These are phyloP conservation scores for Chrysoporthe austroafricana DNA, from an alignment of 2,329 filamentous ascomycete species.

Conservation along the genomic window DNA sequence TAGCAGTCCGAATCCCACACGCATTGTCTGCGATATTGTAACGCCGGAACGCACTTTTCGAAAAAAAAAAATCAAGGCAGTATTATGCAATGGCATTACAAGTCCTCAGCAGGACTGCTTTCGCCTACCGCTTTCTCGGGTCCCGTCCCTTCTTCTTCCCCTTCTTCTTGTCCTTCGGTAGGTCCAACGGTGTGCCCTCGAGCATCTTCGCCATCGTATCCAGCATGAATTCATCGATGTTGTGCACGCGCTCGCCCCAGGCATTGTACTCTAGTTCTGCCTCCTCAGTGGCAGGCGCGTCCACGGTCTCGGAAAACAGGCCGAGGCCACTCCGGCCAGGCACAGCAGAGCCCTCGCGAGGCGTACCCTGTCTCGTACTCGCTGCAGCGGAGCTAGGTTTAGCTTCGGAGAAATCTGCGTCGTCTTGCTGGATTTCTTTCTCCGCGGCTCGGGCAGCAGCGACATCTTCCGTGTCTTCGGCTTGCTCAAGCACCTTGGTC, in stretches of 20 bases:
- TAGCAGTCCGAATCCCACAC: background rate
- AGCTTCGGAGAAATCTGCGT: conserved; percentile 77
- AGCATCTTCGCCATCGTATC: conserved; percentile 66
- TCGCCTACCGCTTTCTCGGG: conserved; percentile 51
- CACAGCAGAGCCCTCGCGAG: conserved; percentile 44
- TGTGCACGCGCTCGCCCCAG: conserved; percentile 60
- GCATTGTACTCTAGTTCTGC: conserved; percentile 59
- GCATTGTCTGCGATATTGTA: background rate
- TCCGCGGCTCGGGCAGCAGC: conserved; percentile 85
- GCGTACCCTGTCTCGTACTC: conserved; percentile 56
- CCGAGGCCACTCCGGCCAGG: conserved; percentile 41
- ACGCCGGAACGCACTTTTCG: background rate
- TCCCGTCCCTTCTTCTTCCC: conserved; percentile 63
- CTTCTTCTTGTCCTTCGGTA: conserved; percentile 68
- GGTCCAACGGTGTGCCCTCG: conserved; percentile 61
- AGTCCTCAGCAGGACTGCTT: background rate
- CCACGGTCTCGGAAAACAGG: conserved; percentile 43
- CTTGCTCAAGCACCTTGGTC: conserved; percentile 78
- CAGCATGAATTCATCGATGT: conserved; percentile 78
- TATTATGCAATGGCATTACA: background rate
- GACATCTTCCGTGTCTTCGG: conserved; percentile 91
- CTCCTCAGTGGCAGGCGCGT: conserved; percentile 37
- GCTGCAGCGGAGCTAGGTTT: conserved; percentile 58
- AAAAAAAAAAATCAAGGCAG: background rate
- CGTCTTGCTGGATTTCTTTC: conserved; percentile 85